Evolutionary conservation across 768 basidiomycete genomes (phyloP).

Genomic region (Collybia mongolica): DNA sequence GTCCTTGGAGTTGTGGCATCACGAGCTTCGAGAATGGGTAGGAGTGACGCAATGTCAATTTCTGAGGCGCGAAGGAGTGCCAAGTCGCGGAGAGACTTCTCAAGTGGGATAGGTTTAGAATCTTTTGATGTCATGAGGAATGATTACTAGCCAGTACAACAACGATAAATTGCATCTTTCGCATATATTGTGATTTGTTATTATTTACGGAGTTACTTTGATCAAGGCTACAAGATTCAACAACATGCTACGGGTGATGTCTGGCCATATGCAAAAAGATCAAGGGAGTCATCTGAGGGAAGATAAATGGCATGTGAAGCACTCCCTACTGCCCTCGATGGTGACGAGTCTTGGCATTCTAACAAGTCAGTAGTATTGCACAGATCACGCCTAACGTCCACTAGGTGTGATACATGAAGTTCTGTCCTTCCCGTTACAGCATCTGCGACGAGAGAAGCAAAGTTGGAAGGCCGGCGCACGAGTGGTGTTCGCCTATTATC

Average conservation of each 20-base stretch:
- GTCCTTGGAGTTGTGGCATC: conserved; percentile 10
- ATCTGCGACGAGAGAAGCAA: conserved; percentile 38
- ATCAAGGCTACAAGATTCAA: neutral
- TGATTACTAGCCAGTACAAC: neutral
- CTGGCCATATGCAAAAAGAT: conserved; percentile 35
- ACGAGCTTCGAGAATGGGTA: conserved; percentile 12
- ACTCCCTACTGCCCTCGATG: neutral
- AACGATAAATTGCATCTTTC: neutral
- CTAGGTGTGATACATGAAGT: conserved; percentile 20
- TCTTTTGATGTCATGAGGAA: conserved; percentile 24
- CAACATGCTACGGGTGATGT: neutral
- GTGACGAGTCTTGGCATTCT: too few relatives aligned
- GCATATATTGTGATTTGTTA: neutral
- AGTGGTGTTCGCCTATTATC: neutral
- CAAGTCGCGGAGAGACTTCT: conserved; percentile 67
- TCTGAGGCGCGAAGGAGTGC: conserved; percentile 66
- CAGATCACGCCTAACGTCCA: too few relatives aligned
- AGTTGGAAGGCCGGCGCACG: conserved; percentile 20
- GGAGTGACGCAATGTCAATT: conserved; percentile 27
- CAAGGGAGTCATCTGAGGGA: conserved; percentile 47
- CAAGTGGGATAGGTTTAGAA: conserved; percentile 51
- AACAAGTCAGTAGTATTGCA: too few relatives aligned
- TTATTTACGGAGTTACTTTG: neutral
- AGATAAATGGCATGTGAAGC: conserved; percentile 8
- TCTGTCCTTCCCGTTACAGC: conserved; percentile 34